Evolutionary conservation across 306 rosid species (phyloP).

Genomic region (Cicer judaicum): DNA sequence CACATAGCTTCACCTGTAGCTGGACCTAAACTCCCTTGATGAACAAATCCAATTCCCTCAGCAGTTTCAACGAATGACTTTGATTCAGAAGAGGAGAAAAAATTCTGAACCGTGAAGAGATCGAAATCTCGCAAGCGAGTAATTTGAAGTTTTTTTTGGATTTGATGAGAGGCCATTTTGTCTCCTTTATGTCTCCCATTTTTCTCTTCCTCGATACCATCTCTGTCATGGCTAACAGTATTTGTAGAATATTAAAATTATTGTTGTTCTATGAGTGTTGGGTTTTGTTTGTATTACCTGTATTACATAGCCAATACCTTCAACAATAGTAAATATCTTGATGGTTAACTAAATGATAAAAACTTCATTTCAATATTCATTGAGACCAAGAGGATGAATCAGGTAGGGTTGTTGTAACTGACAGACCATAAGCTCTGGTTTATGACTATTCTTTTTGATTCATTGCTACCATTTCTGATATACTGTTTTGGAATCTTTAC

Average conservation of each 20-base stretch:
- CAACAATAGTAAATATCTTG: not conserved
- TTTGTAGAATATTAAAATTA: not conserved
- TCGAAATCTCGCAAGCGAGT: slow-evolving; percentile 62
- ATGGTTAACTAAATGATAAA: not conserved
- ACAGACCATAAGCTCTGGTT: too few relatives aligned
- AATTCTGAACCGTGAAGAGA: slow-evolving; percentile 81
- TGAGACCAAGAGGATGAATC: too few relatives aligned
- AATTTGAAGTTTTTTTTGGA: slow-evolving; percentile 70
- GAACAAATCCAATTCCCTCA: slow-evolving; percentile 75
- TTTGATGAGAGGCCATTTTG: slow-evolving; percentile 75
- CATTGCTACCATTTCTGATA: too few relatives aligned
- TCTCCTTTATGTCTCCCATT: slow-evolving; percentile 66
- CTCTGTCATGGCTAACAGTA: slow-evolving; percentile 45
- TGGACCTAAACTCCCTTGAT: slow-evolving; percentile 93
- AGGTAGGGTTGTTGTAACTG: not conserved
- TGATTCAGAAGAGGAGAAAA: slow-evolving; percentile 76
- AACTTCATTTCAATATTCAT: not conserved
- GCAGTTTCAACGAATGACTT: slow-evolving; percentile 72
- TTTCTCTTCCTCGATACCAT: slow-evolving; percentile 56
- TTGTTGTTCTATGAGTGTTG: not conserved
- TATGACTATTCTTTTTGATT: too few relatives aligned
- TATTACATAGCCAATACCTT: not conserved
- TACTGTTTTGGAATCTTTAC: too few relatives aligned
- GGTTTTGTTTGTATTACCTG: not conserved
- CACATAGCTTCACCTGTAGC: slow-evolving; percentile 73